These are phyloP conservation scores for Mucor irregularis DNA, from an alignment of 371 early-diverging fungal genomes.

Conservation along the genomic window DNA sequence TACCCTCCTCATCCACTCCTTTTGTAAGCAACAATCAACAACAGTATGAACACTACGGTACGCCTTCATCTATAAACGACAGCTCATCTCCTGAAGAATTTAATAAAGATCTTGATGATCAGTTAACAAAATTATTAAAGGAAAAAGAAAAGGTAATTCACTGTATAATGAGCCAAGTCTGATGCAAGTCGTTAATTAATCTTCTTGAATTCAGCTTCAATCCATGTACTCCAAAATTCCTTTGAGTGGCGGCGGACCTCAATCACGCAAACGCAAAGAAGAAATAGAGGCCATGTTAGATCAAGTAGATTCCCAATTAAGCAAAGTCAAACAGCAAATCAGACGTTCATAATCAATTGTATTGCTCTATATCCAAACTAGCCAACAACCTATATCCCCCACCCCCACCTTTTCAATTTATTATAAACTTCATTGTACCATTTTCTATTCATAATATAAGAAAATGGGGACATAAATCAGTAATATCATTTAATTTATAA, in stretches of 20 bases:
- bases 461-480: too few species aligned
- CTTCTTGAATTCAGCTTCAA: conserved; percentile 37
- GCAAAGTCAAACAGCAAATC: conserved; percentile 47
- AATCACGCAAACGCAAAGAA: conserved; percentile 51
- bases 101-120: conserved; percentile 24
- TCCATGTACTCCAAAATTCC: conserved; percentile 56
- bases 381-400: not conserved
- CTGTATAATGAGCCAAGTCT: not conserved
- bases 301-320: conserved; percentile 51
- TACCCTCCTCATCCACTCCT: not conserved
- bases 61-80: not conserved
- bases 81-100: not conserved
- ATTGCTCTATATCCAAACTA: not conserved
- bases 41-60: too few species aligned
- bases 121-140: conserved; percentile 23
- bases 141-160: conserved; percentile 28
- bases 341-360: conserved; percentile 15
- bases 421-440: too few species aligned
- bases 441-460: too few species aligned
- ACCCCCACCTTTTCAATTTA: not conserved
- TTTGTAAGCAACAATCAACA: too few species aligned
- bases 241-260: conserved; percentile 49
- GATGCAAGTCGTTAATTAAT: not conserved
- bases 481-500: too few species aligned
- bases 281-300: conserved; percentile 56